Evolutionary conservation across 805 yeast genomes (phyloP), one percentile per base, ranked within the genome.

Genomic region (Saturnispora gosingensis): DNA sequence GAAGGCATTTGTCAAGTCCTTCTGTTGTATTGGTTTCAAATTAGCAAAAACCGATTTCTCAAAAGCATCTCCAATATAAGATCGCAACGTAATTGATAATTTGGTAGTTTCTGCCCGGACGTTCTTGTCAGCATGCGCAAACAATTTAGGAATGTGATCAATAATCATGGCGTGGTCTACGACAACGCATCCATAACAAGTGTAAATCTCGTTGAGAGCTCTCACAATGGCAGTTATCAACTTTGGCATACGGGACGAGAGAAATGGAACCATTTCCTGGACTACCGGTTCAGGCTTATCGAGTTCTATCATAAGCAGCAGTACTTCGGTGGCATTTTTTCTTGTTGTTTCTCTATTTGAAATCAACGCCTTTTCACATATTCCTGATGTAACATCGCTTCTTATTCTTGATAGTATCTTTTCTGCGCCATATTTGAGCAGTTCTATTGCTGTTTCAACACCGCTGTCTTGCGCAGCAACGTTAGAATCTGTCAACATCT

Each of bases 401-500:
- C 80, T 73, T 20, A 81, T 60, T 55, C 67, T 71, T 5, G 65
- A 43, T 46, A 75, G 69, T 4, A 64, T 74, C 2, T 62, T 59
- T 0, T 76, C 52, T 0, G 82, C 83, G 2, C 86, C 85, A 60
- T 66, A 76, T 59, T 78, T 77, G 43, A 85, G 67, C 59, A 78
- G 76, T 4, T 78, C 72, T 13, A 67, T 67, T 5, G 88, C 64
- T 7, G 85, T 75, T 3, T 69, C 64, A 20, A 88, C 70, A 4
- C 88, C 98, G 1, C 83, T 71, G 61, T 93, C 98, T 57, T 89
- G 96, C 0, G 98, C 96, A 16, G 85, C 93, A 18, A 89, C 97
- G 63, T 93, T 93, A 32, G 83, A 65, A 63, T 93, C 99, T 3
- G 78, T 72, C 7, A 85, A 82, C 40, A 83, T 74, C 57, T 73